Conservation (phyloP, 2,329 filamentous ascomycete genomes). For the Aspergillus neoniger region DNA sequence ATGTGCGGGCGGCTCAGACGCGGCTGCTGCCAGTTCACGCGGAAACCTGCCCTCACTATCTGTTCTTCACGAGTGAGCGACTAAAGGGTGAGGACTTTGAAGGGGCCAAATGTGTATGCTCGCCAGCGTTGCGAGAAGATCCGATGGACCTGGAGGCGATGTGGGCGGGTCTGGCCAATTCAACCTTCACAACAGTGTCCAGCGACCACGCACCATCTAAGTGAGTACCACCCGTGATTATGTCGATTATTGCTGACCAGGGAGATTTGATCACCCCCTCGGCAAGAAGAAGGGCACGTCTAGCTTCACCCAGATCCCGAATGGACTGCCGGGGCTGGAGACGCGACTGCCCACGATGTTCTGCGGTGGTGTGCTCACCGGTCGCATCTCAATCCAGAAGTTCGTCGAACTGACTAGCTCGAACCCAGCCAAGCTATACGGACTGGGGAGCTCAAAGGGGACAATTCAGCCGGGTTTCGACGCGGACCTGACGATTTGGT, state of each 20-base stretch:
- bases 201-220: slow-evolving; percentile 50
- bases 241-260: neutral
- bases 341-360: slow-evolving; percentile 46
- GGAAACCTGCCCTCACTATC: slow-evolving; percentile 61
- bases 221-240: slow-evolving; percentile 16
- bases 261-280: slow-evolving; percentile 30
- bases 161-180: slow-evolving; percentile 55
- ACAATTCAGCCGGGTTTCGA: slow-evolving; percentile 46
- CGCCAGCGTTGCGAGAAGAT: slow-evolving; percentile 53
- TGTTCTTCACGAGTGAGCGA: slow-evolving; percentile 54
- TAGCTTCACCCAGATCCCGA: slow-evolving; percentile 46
- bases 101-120: slow-evolving; percentile 58
- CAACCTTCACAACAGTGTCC: slow-evolving; percentile 57
- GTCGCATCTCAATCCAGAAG: slow-evolving; percentile 38
- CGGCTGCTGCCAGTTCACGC: slow-evolving; percentile 56
- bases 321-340: slow-evolving; percentile 48
- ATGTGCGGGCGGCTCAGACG: slow-evolving; percentile 55
- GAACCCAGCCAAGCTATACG: slow-evolving; percentile 50
- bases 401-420: slow-evolving; percentile 50
- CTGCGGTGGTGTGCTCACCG: slow-evolving; percentile 21
- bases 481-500: slow-evolving; percentile 49
- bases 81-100: slow-evolving; percentile 44
- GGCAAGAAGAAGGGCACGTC: slow-evolving; percentile 43
- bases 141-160: slow-evolving; percentile 53
- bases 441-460: slow-evolving; percentile 43